These are phyloP conservation scores for Quercus agrifolia DNA, from an alignment of 306 rosid genomes.

Conservation along the genomic window DNA sequence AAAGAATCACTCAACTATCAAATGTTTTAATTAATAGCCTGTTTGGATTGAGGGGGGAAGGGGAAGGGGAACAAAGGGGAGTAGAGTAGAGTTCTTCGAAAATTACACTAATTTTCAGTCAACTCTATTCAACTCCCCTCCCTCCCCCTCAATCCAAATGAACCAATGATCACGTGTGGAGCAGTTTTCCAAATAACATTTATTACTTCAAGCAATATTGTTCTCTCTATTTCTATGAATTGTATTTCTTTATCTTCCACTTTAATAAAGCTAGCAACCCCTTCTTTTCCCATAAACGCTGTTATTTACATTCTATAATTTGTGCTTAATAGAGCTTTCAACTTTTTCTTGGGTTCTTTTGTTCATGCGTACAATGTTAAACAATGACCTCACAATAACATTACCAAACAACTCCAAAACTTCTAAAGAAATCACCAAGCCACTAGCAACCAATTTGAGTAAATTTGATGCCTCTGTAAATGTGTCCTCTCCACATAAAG, in stretches of 20 bases:
- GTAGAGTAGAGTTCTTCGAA: too few species aligned
- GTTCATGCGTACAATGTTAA: conserved; percentile 33
- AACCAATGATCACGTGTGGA: conserved; percentile 85
- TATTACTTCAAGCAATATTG: conserved; percentile 60
- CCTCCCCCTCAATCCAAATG: too few species aligned
- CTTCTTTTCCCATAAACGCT: conserved; percentile 28
- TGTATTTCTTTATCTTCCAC: conserved; percentile 72
- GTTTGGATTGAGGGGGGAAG: too few species aligned
- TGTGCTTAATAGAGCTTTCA: conserved; percentile 11
- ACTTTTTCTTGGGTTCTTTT: conserved; percentile 22
- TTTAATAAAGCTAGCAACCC: conserved; percentile 68
- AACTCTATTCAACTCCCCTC: too few species aligned
- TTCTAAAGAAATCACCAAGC: conserved; percentile 62
- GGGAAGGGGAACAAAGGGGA: too few species aligned
- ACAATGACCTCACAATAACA: conserved; percentile 37
- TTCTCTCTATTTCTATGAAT: conserved; percentile 64
- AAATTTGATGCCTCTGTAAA: conserved; percentile 43
- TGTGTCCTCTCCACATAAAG: conserved; percentile 26
- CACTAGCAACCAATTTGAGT: conserved; percentile 71
- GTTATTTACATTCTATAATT: conserved; percentile 24
- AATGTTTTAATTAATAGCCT: conserved; percentile 45
- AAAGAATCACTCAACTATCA: conserved; percentile 59
- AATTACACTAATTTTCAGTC: too few species aligned
- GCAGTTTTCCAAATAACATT: conserved; percentile 77
- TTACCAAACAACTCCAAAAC: conserved; percentile 45